These are phyloP conservation scores for Macadamia integrifolia DNA, from an alignment of 164 flowering plant species.

Conservation along the genomic window DNA sequence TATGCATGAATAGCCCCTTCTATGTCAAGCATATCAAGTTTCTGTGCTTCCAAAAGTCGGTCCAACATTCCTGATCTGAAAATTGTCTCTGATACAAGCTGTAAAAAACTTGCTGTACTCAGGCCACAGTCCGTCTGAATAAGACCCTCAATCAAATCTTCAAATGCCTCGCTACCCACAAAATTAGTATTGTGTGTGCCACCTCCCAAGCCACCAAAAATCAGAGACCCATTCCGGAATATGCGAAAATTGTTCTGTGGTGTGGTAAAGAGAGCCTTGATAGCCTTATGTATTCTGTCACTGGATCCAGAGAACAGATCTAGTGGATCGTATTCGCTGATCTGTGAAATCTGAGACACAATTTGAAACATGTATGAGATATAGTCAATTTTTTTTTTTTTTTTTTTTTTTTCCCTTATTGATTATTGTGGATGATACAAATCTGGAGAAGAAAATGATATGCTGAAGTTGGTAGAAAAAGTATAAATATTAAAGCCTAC, in stretches of 20 bases:
- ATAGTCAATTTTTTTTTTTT: no score
- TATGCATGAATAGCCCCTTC: constrained; percentile 98
- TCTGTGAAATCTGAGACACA: constrained; percentile 50
- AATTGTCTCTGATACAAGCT: constrained; percentile 62
- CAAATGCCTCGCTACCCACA: constrained; percentile 32
- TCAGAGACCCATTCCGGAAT: constrained; percentile 70
- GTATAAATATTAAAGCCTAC: no score
- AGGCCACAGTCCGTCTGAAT: constrained; percentile 52
- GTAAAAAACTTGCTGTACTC: constrained; percentile 40
- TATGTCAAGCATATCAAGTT: constrained; percentile 72
- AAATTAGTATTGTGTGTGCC: constrained; percentile 25
- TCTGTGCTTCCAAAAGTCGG: constrained; percentile 71
- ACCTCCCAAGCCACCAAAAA: constrained; percentile 73
- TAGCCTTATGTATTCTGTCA: constrained; percentile 59
- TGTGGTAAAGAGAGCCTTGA: constrained; percentile 54
- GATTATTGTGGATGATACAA: no score
- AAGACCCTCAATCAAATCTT: constrained; percentile 42
- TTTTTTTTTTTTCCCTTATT: no score
- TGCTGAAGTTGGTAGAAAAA: no score
- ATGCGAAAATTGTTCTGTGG: constrained; percentile 93
- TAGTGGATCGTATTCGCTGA: constrained; percentile 79
- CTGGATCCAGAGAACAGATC: constrained; percentile 77
- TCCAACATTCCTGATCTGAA: constrained; percentile 50
- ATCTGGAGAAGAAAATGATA: background rate
- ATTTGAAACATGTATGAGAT: no score